These are phyloP conservation scores for Mycena sanguinolenta DNA, from an alignment of 768 basidiomycete genomes.

Conservation along the genomic window DNA sequence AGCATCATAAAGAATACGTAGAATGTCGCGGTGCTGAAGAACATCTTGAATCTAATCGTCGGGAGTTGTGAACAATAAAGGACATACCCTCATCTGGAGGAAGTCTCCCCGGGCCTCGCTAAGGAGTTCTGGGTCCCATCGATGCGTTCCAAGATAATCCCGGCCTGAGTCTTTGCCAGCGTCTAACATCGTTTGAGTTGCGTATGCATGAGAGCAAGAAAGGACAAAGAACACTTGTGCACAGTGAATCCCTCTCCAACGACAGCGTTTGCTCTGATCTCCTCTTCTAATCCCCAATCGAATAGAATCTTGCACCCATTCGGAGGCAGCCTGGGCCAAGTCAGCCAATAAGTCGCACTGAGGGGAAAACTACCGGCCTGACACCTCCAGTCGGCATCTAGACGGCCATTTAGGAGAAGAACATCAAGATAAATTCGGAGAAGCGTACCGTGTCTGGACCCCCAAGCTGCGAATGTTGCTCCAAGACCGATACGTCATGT, in stretches of 20 bases:
- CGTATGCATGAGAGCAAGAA: neutral
- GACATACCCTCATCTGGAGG: conserved; percentile 27
- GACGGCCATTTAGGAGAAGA: neutral
- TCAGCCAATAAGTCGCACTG: neutral
- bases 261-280: conserved; percentile 18
- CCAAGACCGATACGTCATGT: conserved; percentile 25
- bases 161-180: conserved; percentile 1
- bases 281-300: conserved; percentile 33
- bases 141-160: conserved; percentile 27
- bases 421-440: neutral
- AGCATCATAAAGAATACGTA: conserved; percentile 18
- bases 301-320: conserved; percentile 36
- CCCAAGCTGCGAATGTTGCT: conserved; percentile 21
- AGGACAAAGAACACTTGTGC: conserved; percentile 24
- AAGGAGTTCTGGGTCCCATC: conserved; percentile 27
- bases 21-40: conserved; percentile 28
- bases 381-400: conserved; percentile 24
- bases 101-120: conserved; percentile 31
- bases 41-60: neutral
- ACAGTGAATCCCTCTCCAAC: conserved; percentile 24
- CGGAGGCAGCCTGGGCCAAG: conserved; percentile 19
- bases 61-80: neutral
- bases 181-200: neutral
- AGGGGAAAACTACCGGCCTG: neutral
- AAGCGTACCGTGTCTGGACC: conserved; percentile 20